Conservation (phyloP, 768 basidiomycete species). For the Favolaschia claudopus region DNA sequence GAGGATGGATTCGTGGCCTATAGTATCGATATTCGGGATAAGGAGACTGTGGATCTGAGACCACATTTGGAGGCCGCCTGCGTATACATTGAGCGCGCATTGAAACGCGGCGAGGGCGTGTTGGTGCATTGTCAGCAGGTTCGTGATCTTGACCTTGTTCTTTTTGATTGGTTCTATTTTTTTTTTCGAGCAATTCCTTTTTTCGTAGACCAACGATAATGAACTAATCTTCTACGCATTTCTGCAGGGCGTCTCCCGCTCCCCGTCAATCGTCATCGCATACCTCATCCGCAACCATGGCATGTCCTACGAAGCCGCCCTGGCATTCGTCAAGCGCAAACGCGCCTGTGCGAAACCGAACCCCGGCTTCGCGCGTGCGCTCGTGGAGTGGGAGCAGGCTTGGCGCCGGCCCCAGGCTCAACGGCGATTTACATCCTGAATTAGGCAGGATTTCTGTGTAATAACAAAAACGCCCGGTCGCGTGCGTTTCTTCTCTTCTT, state of each 20-base stretch:
- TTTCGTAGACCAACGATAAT: constrained; percentile 7
- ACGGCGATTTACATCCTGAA: constrained; percentile 21
- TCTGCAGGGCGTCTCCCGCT: constrained; percentile 77
- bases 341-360: constrained; percentile 82
- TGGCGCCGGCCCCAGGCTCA: constrained; percentile 13
- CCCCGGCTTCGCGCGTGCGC: constrained; percentile 70
- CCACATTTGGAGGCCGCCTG: constrained; percentile 77
- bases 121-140: constrained; percentile 89
- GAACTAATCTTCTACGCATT: too few relatives aligned
- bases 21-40: constrained; percentile 74
- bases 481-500: too few relatives aligned
- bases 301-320: constrained; percentile 75
- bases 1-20: constrained; percentile 61
- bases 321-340: constrained; percentile 64
- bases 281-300: constrained; percentile 80
- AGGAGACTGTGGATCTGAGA: constrained; percentile 63
- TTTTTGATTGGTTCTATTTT: neutral
- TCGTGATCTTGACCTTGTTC: constrained; percentile 29
- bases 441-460: too few relatives aligned
- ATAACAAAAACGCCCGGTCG: too few relatives aligned
- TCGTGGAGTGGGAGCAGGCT: constrained; percentile 62
- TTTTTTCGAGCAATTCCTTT: constrained; percentile 11
- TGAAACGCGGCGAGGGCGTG: constrained; percentile 68
- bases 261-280: constrained; percentile 78
- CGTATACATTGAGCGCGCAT: constrained; percentile 66